These are phyloP conservation scores for Candida pseudoglaebosa DNA, from an alignment of 805 yeast genomes.

Conservation along the genomic window DNA sequence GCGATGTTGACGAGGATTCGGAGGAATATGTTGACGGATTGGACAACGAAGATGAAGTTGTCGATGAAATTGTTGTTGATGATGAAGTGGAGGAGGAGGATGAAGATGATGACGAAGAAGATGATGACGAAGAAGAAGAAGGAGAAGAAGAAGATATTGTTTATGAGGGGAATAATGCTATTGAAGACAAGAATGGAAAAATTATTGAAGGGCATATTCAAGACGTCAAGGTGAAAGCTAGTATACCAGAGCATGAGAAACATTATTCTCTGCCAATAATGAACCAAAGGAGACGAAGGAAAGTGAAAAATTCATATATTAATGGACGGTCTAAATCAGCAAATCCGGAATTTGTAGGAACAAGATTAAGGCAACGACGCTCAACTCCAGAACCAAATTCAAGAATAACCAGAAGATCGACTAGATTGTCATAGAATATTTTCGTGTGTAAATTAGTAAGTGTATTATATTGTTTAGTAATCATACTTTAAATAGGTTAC, in stretches of 20 bases:
- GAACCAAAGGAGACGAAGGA: constrained; percentile 5
- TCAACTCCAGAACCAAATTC: background rate
- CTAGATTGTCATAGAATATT: constrained; percentile 1
- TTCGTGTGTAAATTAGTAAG: constrained; percentile 7
- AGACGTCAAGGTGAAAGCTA: constrained; percentile 1
- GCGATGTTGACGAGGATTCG: constrained; percentile 18
- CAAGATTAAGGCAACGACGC: background rate
- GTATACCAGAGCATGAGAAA: background rate
- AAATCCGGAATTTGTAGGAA: background rate
- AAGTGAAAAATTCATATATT: background rate
- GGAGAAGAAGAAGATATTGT: constrained; percentile 10
- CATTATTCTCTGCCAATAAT: background rate
- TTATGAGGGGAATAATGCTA: constrained; percentile 11
- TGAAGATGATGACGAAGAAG: constrained; percentile 3
- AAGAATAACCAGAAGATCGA: constrained; percentile 7
- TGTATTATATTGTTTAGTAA: constrained; percentile 8
- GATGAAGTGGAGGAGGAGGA: constrained; percentile 11
- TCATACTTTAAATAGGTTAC: constrained; percentile 23
- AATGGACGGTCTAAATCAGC: background rate
- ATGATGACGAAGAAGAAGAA: constrained; percentile 4
- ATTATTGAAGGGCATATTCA: background rate
- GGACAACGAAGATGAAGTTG: constrained; percentile 13
- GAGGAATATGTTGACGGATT: constrained; percentile 18
- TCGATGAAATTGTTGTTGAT: constrained; percentile 12
- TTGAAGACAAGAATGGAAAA: constrained; percentile 4